Percentiles rank a stretch among this genome's conserved stretches.
phyloP scores from a whole-genome alignment of 2,329 filamentous ascomycete species.

The Elsinoe fawcettii region DNA sequence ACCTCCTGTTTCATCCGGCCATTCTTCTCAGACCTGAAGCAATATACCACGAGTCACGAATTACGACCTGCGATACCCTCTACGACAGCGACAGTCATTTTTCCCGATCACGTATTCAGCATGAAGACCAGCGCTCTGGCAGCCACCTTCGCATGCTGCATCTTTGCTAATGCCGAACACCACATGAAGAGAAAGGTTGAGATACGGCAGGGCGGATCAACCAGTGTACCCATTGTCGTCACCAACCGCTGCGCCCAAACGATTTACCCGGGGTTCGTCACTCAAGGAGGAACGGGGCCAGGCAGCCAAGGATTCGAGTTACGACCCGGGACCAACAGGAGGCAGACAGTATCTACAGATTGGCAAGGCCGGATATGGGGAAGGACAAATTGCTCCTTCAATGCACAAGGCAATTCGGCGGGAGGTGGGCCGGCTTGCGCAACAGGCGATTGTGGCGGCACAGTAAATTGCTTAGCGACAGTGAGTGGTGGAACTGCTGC shows the following conservation, averaged over 20 bases:
- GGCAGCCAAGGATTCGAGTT: conserved; percentile 62
- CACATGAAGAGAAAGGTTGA: conserved; percentile 28
- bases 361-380: conserved; percentile 82
- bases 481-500: conserved; percentile 42
- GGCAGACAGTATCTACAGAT: conserved; percentile 59
- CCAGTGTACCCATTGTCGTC: conserved; percentile 48
- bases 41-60: conserved; percentile 3
- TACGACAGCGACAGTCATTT: conserved; percentile 2
- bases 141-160: not conserved
- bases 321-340: conserved; percentile 47
- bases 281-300: conserved; percentile 63
- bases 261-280: conserved; percentile 69
- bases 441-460: conserved; percentile 69
- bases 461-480: conserved; percentile 59
- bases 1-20: conserved; percentile 7
- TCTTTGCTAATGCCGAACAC: conserved; percentile 19
- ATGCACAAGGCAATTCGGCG: conserved; percentile 50
- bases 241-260: conserved; percentile 64
- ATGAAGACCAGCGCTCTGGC: conserved; percentile 12
- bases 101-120: not conserved
- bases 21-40: conserved; percentile 1
- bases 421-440: conserved; percentile 51
- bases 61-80: conserved; percentile 7
- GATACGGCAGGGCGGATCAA: conserved; percentile 22
- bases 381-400: conserved; percentile 74